Evolutionary conservation across 2,329 filamentous ascomycete species (phyloP).

Genomic region (Verticillium nubilum): DNA sequence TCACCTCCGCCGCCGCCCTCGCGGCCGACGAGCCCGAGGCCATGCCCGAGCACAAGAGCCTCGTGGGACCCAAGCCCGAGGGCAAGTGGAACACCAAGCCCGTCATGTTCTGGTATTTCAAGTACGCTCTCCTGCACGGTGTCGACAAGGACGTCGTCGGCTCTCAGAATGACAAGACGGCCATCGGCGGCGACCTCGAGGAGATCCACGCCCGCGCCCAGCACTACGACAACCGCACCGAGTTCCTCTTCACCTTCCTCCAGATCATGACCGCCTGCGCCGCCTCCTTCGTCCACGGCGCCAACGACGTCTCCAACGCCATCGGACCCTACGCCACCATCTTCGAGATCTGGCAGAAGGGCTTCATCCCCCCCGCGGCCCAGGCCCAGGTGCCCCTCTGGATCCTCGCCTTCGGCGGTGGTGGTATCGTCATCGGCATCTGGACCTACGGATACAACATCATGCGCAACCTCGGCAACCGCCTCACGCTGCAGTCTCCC

Average conservation of each 20-base stretch:
- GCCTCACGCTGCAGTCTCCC: constrained; percentile 57
- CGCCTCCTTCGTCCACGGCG: constrained; percentile 59
- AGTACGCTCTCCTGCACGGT: constrained; percentile 41
- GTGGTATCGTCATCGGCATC: constrained; percentile 47
- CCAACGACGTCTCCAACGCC: constrained; percentile 60
- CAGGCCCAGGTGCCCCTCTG: constrained; percentile 51
- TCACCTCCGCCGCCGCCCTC: neutral
- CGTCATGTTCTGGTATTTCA: constrained; percentile 38
- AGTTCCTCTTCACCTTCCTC: constrained; percentile 55
- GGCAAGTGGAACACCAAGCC: constrained; percentile 35
- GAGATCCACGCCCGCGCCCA: constrained; percentile 50
- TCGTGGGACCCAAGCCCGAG: constrained; percentile 33
- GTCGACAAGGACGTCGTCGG: constrained; percentile 35
- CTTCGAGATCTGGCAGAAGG: constrained; percentile 49
- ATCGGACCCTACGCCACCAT: constrained; percentile 59
- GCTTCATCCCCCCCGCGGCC: constrained; percentile 31
- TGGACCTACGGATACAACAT: constrained; percentile 61
- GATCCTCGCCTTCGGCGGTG: constrained; percentile 51
- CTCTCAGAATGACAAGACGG: constrained; percentile 27
- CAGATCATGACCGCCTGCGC: constrained; percentile 56
- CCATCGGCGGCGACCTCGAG: constrained; percentile 47
- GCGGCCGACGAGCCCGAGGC: constrained; percentile 11
- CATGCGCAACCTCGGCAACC: constrained; percentile 58
- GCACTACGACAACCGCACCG: constrained; percentile 57
- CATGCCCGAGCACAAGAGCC: constrained; percentile 21